Evolutionary conservation across 2,329 filamentous ascomycete genomes (phyloP).

Genomic region (Epichloe aotearoae): DNA sequence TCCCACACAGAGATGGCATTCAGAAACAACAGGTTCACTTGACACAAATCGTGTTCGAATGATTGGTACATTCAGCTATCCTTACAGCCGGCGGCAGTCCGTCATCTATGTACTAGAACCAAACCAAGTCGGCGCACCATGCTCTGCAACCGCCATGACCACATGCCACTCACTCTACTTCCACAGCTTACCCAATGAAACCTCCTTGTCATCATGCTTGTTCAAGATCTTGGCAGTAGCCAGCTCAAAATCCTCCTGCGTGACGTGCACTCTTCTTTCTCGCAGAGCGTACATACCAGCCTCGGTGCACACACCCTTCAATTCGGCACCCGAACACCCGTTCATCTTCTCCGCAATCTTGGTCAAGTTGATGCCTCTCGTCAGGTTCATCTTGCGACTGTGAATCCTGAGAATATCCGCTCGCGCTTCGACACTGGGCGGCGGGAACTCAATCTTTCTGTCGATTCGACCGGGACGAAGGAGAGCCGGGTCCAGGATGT

Average conservation of each 20-base stretch:
- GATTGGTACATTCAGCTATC: constrained; percentile 22
- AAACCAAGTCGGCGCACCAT: background rate
- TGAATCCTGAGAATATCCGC: constrained; percentile 97
- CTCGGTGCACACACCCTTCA: constrained; percentile 98
- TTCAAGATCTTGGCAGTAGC: constrained; percentile 98
- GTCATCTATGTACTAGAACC: constrained; percentile 15
- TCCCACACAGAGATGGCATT: no score
- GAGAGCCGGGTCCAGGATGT: constrained; percentile 90
- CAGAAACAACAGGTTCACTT: background rate
- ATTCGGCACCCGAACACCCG: constrained; percentile 89
- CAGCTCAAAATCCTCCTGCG: constrained; percentile 96
- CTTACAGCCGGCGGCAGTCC: constrained; percentile 18
- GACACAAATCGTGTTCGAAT: constrained; percentile 2
- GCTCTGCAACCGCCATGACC: no score
- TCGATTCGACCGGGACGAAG: constrained; percentile 95
- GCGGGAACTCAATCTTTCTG: constrained; percentile 97
- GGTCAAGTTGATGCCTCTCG: constrained; percentile 88
- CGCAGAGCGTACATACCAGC: constrained; percentile 96
- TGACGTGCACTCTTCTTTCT: constrained; percentile 92
- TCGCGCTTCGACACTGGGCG: constrained; percentile 87
- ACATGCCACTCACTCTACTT: constrained; percentile 19
- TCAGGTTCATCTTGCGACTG: constrained; percentile 96
- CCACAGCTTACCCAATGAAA: constrained; percentile 74
- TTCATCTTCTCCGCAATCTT: constrained; percentile 99
- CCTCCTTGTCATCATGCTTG: constrained; percentile 98